These are phyloP conservation scores for Mycena olivaceomarginata DNA, from an alignment of 768 basidiomycete species.

Conservation along the genomic window DNA sequence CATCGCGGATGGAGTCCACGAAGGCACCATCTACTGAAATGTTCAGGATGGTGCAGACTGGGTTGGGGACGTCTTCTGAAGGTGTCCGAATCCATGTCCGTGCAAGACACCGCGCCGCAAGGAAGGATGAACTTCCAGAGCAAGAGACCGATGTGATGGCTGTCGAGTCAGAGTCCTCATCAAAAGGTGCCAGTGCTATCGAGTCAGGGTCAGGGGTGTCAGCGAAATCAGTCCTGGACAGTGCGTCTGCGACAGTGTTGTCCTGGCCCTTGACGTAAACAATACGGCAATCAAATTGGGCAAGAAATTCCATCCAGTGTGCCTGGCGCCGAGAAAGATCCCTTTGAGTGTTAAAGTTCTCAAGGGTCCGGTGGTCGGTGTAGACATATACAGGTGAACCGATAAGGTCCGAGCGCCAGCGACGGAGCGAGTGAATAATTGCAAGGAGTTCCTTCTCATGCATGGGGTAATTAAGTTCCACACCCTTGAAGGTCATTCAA, in stretches of 20 bases:
- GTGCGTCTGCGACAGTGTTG: conserved; percentile 4
- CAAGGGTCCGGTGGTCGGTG: conserved; percentile 3
- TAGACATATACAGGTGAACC: not conserved
- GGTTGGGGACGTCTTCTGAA: not conserved
- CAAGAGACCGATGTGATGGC: not conserved
- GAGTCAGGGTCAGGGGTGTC: not conserved
- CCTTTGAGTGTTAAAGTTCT: not conserved
- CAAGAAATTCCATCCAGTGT: conserved; percentile 11
- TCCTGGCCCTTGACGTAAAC: not conserved
- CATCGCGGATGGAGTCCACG: not conserved
- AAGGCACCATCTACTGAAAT: not conserved
- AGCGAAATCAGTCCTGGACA: not conserved
- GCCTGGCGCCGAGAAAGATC: not conserved
- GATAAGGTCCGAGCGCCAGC: not conserved
- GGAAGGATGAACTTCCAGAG: not conserved
- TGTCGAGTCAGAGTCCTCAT: not conserved
- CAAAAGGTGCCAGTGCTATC: not conserved
- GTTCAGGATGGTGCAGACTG: not conserved
- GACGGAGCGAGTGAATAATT: not conserved
- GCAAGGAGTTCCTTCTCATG: conserved; percentile 1
- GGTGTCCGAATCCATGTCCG: not conserved
- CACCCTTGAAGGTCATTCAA: too few relatives aligned
- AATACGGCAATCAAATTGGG: not conserved
- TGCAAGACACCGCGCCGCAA: not conserved
- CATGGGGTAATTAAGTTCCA: not conserved